Percentiles rank a stretch among this genome's conserved stretches.
phyloP scores from a whole-genome alignment of 2,329 filamentous ascomycete species.

The Madurella fahalii region DNA sequence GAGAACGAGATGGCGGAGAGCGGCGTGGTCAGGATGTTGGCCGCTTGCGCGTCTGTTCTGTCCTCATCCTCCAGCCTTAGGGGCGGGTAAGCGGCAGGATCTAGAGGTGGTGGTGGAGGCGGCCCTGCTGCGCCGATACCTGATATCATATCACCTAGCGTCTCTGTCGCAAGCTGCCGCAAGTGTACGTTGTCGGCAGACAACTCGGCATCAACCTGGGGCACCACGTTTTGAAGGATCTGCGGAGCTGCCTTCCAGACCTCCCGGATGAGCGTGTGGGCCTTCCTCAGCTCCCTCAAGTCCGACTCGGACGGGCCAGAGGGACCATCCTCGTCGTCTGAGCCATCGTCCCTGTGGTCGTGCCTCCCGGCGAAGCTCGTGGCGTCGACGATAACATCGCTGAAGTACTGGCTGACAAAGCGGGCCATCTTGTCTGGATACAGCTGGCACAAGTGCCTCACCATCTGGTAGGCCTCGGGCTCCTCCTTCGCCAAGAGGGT shows the following conservation, averaged over 20 bases:
- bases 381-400: slow-evolving; percentile 89
- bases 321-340: slow-evolving; percentile 57
- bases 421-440: slow-evolving; percentile 92
- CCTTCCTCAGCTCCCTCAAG: slow-evolving; percentile 81
- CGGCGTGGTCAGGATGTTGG: slow-evolving; percentile 71
- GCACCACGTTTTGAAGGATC: slow-evolving; percentile 88
- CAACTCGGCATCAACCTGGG: slow-evolving; percentile 87
- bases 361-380: slow-evolving; percentile 56
- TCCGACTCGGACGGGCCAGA: slow-evolving; percentile 74
- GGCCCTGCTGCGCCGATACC: slow-evolving; percentile 90
- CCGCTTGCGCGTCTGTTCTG: slow-evolving; percentile 41
- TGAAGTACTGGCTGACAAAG: slow-evolving; percentile 94
- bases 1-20: slow-evolving; percentile 86
- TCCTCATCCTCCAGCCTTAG: slow-evolving; percentile 59
- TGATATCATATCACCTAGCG: slow-evolving; percentile 89
- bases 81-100: slow-evolving; percentile 82
- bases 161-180: slow-evolving; percentile 84
- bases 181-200: slow-evolving; percentile 85
- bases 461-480: slow-evolving; percentile 92
- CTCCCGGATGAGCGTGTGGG: slow-evolving; percentile 83
- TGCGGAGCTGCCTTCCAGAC: slow-evolving; percentile 88
- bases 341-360: slow-evolving; percentile 57
- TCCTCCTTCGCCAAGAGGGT: slow-evolving; percentile 83
- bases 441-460: slow-evolving; percentile 85
- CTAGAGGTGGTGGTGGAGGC: slow-evolving; percentile 65